Conservation (phyloP, 768 basidiomycete species). For the Agaricus subrufescens region DNA sequence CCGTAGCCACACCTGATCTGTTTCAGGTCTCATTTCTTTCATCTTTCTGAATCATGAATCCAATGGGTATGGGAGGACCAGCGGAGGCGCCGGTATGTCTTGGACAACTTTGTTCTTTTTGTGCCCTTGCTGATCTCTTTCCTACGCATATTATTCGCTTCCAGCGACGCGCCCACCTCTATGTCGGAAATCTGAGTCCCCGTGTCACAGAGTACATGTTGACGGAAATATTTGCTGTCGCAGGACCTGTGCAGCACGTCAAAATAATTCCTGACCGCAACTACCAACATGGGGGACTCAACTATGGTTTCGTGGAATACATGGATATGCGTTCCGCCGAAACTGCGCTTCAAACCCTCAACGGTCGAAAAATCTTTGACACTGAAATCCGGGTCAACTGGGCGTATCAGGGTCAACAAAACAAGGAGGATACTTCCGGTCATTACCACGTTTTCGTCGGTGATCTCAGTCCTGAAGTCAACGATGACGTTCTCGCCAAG, state of each 20-base stretch:
- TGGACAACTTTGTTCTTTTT: constrained; percentile 23
- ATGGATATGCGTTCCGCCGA: constrained; percentile 98
- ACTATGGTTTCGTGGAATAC: constrained; percentile 99
- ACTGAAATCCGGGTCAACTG: constrained; percentile 99
- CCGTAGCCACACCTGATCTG: constrained; percentile 6
- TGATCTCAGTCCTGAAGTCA: constrained; percentile 99
- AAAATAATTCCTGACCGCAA: constrained; percentile 99
- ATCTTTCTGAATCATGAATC: constrained; percentile 68
- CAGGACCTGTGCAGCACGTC: constrained; percentile 95
- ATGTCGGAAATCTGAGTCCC: constrained; percentile 96
- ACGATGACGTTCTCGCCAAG: constrained; percentile 93
- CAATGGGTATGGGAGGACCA: constrained; percentile 62
- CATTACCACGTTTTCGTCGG: constrained; percentile 99
- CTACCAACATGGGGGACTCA: constrained; percentile 98
- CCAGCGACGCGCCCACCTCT: constrained; percentile 92
- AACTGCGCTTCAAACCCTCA: constrained; percentile 96
- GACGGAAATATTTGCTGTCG: constrained; percentile 94
- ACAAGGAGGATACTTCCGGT: constrained; percentile 96
- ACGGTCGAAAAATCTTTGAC: constrained; percentile 99
- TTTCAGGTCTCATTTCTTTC: constrained; percentile 47
- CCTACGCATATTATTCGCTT: constrained; percentile 15
- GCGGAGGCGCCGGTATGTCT: constrained; percentile 75
- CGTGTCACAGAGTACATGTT: constrained; percentile 99
- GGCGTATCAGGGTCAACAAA: constrained; percentile 98
- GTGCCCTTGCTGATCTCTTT: constrained; percentile 15